phyloP scores from a whole-genome alignment of 2,329 filamentous ascomycete genomes.

The Colletotrichum karsti region DNA sequence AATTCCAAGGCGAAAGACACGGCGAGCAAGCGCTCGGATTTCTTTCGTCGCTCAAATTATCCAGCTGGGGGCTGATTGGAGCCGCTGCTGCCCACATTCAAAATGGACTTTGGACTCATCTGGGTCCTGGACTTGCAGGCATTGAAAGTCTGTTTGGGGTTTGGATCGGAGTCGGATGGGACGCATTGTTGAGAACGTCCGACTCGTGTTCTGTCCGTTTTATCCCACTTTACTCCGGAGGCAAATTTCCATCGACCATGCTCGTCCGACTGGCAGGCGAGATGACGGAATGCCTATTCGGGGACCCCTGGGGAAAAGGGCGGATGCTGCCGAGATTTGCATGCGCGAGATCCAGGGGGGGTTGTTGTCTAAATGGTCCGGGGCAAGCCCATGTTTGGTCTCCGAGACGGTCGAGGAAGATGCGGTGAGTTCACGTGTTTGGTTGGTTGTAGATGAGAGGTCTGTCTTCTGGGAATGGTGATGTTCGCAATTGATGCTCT shows the following conservation, averaged over 20 bases:
- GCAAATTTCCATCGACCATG: slow-evolving; percentile 3
- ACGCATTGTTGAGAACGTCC: not conserved
- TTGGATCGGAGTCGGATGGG: not conserved
- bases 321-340: slow-evolving; percentile 18
- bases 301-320: not conserved
- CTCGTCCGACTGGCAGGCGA: not conserved
- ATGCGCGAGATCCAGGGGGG: not conserved
- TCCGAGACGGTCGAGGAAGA: no score
- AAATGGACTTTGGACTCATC: no score
- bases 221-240: not conserved
- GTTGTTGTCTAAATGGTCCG: not conserved
- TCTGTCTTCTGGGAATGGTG: no score
- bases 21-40: not conserved
- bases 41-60: no score
- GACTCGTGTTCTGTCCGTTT: not conserved
- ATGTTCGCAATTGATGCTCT: no score
- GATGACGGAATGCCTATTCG: slow-evolving; percentile 20
- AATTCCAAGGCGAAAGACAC: not conserved
- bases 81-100: no score
- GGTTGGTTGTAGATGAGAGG: no score
- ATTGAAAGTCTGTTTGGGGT: not conserved
- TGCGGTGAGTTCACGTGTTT: no score
- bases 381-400: not conserved
- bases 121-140: no score
- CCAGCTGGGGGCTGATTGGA: no score